Conservation (phyloP, 345 rosid species). For the Rhodamnia argentea region DNA sequence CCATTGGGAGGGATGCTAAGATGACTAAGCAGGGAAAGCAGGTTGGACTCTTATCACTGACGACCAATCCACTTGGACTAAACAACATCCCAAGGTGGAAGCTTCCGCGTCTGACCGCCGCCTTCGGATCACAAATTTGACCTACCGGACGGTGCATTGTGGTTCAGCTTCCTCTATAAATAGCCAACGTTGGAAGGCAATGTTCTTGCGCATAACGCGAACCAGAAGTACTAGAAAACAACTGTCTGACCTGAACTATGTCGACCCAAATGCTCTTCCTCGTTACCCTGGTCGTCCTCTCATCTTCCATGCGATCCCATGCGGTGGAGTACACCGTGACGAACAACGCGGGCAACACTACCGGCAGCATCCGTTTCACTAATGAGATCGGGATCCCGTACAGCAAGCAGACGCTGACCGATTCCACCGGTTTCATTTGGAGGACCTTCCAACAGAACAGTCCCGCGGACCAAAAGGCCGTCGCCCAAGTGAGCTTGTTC, state of each 20-base stretch:
- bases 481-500: slow-evolving; percentile 12
- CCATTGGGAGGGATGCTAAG: too few relatives aligned
- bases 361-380: slow-evolving; percentile 22
- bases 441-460: slow-evolving; percentile 17
- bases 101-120: neutral
- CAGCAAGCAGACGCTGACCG: slow-evolving; percentile 8
- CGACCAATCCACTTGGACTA: neutral
- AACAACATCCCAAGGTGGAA: neutral
- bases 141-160: neutral
- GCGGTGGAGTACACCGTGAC: slow-evolving; percentile 31
- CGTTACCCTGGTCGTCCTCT: neutral
- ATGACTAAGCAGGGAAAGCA: too few relatives aligned
- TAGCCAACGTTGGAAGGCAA: neutral
- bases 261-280: neutral
- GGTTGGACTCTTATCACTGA: too few relatives aligned
- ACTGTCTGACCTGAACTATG: neutral
- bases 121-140: neutral
- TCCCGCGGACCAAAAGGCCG: slow-evolving; percentile 6
- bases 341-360: slow-evolving; percentile 16
- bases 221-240: neutral
- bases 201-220: neutral
- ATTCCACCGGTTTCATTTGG: slow-evolving; percentile 32
- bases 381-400: slow-evolving; percentile 17
- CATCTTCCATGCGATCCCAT: neutral
- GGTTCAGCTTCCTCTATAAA: neutral